A percentile compares a stretch with the other conserved stretches of the same genome.
Evolutionary conservation across 2,329 filamentous ascomycete species (phyloP).

Genomic region (Aspergillus thermomutatus): DNA sequence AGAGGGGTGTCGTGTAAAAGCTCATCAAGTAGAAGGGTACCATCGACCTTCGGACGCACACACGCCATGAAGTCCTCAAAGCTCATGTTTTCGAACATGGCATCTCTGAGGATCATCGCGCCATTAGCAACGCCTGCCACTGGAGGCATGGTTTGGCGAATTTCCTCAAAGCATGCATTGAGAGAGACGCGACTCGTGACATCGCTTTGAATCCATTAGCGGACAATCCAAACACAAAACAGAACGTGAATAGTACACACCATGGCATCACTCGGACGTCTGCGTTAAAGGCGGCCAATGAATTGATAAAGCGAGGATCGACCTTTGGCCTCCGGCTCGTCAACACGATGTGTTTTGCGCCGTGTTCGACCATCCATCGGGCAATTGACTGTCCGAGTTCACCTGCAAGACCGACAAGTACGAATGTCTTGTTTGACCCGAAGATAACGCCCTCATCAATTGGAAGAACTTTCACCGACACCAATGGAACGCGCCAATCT

Average conservation of each 20-base stretch:
- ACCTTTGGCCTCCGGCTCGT: conserved; percentile 22
- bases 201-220: conserved; percentile 1
- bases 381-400: conserved; percentile 26
- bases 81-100: conserved; percentile 12
- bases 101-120: conserved; percentile 20
- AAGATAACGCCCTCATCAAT: too few species aligned
- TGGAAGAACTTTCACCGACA: too few species aligned
- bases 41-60: conserved; percentile 19
- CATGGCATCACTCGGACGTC: too few species aligned
- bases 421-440: conserved; percentile 25
- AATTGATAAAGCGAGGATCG: too few species aligned
- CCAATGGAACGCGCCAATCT: too few species aligned
- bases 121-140: conserved; percentile 26
- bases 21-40: conserved; percentile 14
- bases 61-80: conserved; percentile 5
- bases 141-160: conserved; percentile 11
- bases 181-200: conserved; percentile 1
- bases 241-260: too few species aligned
- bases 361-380: conserved; percentile 28
- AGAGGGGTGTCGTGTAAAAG: conserved; percentile 19
- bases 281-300: too few species aligned
- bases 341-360: conserved; percentile 25
- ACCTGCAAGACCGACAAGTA: conserved; percentile 27
- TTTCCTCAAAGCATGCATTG: background rate
- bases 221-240: too few species aligned